Base-by-base conservation (phyloP, 1,284 basidiomycete genomes). In the Anthracocystis setariae region DNA sequence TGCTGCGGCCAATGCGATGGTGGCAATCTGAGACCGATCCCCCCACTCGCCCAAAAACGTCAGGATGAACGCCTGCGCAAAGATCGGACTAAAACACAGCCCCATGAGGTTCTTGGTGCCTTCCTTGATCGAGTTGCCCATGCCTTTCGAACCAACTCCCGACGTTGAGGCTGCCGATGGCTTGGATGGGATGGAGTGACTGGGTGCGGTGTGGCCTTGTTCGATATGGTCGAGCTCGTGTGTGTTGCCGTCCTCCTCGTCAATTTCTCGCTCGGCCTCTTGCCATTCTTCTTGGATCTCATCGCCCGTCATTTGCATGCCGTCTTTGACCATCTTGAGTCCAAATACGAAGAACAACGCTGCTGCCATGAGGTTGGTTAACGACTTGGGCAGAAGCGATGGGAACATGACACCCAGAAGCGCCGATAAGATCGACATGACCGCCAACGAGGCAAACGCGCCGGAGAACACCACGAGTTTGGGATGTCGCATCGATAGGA, bases 1-100 rank as follows among this genome's bases (percentile, higher is more conserved):
- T 23, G 95, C 93, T 33, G 95, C 94, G 1, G 92, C 96, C 46
- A 98, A 86, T 2, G 93, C 94, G 73, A 98, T 97, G 0, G 95
- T 98, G 0, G 96, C 92, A 76, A 98, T 95, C 85, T 98, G 96
- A 80, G 92, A 94, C 43, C 95, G 86, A 84, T 98, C 96, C 1
- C 95, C 96, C 95, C 95, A 98, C 84, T 98, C 95, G 21, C 94
- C 96, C 12, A 98, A 86, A 84, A 98, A 98, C 0, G 95, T 98
- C 57, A 98, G 86, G 37, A 95, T 85, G 76, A 98, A 98, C 0
- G 93, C 90, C 84, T 98, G 94, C 2, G 95, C 93, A 77, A 97
- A 97, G 1, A 96, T 92, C 0, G 95, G 96, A 0, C 91, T 92
- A 18, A 97, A 86, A 72, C 94, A 85, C 24, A 96, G 85, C 74